Conservation (phyloP, 2,329 filamentous ascomycete genomes). For the Aspergillus texensis region DNA sequence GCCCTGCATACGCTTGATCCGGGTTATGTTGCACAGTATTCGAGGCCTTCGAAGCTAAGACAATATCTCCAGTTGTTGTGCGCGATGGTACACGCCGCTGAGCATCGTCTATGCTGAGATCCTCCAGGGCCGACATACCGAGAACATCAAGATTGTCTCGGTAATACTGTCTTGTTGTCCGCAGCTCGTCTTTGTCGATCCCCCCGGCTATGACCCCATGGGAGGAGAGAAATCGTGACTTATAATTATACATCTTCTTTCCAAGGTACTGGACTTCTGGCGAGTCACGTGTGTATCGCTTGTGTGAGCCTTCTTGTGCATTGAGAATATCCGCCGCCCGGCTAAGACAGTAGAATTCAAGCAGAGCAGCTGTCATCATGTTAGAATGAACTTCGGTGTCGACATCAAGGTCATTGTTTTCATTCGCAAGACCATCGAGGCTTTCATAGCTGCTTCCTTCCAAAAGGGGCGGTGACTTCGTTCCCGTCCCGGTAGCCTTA, state of each 20-base stretch:
- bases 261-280: constrained; percentile 47
- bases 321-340: constrained; percentile 50
- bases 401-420: constrained; percentile 30
- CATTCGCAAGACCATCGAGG: constrained; percentile 9
- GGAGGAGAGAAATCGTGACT: constrained; percentile 46
- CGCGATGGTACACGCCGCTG: constrained; percentile 22
- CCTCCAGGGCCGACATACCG: constrained; percentile 41
- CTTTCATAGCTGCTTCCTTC: constrained; percentile 6
- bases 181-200: constrained; percentile 42
- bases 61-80: constrained; percentile 24
- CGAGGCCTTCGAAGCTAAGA: constrained; percentile 24
- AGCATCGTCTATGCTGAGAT: constrained; percentile 30
- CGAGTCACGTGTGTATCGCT: constrained; percentile 43
- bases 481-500: constrained; percentile 9
- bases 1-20: constrained; percentile 16
- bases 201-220: constrained; percentile 45
- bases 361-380: constrained; percentile 47
- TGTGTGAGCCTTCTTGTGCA: constrained; percentile 36
- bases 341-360: constrained; percentile 49
- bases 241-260: constrained; percentile 43
- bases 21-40: constrained; percentile 20
- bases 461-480: constrained; percentile 5
- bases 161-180: constrained; percentile 42
- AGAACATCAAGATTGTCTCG: constrained; percentile 47
- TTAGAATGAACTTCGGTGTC: constrained; percentile 42